These are phyloP conservation scores for Entonaema liquescens DNA, from an alignment of 495 filamentous ascomycete genomes.

Conservation along the genomic window DNA sequence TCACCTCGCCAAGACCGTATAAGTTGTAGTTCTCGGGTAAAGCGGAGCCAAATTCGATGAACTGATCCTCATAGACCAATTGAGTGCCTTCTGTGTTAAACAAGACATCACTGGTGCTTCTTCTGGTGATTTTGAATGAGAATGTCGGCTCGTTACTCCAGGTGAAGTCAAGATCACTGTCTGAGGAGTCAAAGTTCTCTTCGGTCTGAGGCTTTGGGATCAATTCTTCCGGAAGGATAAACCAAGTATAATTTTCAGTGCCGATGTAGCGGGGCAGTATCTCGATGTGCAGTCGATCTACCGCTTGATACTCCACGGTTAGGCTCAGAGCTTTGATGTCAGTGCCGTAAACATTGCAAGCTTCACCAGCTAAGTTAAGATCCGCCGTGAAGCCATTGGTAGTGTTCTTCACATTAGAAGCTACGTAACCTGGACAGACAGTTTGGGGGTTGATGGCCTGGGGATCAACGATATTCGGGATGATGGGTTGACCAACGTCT, in stretches of 20 bases:
- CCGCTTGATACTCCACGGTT: conserved; percentile 75
- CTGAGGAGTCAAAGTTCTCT: conserved; percentile 33
- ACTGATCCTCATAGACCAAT: conserved; percentile 84
- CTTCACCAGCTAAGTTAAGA: conserved; percentile 69
- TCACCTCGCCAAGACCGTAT: conserved; percentile 86
- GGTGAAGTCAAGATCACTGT: conserved; percentile 64
- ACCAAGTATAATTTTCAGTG: conserved; percentile 71
- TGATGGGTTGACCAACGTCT: conserved; percentile 60
- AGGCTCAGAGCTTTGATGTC: conserved; percentile 73
- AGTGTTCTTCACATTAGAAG: conserved; percentile 64
- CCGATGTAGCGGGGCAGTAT: conserved; percentile 75
- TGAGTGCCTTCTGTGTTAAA: conserved; percentile 75
- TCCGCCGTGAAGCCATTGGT: conserved; percentile 65
- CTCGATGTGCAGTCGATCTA: conserved; percentile 77
- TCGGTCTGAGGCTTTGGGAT: conserved; percentile 67
- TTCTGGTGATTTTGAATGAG: conserved; percentile 73
- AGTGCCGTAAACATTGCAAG: conserved; percentile 78
- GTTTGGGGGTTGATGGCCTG: conserved; percentile 74
- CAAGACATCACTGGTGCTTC: conserved; percentile 69
- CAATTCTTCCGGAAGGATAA: conserved; percentile 68
- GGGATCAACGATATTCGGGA: conserved; percentile 79
- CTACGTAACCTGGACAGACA: conserved; percentile 79
- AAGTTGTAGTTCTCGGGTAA: conserved; percentile 78
- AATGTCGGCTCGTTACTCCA: conserved; percentile 74
- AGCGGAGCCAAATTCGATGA: conserved; percentile 75